Base-by-base conservation (phyloP, 2,329 filamentous ascomycete genomes). In the Fusarium abutilonis region DNA sequence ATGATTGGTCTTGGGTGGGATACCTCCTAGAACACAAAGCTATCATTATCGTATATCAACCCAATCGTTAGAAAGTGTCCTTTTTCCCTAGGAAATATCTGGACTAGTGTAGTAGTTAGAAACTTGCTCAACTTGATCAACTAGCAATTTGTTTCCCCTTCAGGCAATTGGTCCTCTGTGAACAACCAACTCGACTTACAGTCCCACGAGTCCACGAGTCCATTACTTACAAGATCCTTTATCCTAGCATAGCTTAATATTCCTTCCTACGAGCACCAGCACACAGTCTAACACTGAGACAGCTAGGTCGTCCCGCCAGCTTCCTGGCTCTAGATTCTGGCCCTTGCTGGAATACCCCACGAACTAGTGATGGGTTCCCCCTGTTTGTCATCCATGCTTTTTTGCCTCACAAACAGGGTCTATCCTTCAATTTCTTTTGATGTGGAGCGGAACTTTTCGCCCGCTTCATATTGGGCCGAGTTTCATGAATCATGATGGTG, bases 301-400 rank as follows among this genome's bases (percentile, higher is more conserved):
- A 11, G 28, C 26, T 9, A 17, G 15, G 14, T 34, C 51, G 38
- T 44, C 42, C 11, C 43, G 56, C 57, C 40, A 32, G 5, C 26
- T 23, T 43, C 23, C 23, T 26, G 23, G 23, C 47, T 11, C 39
- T 32, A 39, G 39, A 48, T n/a, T 38, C 4, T 28, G 36, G 39
- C n/a, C 11, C 15, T 13, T 34, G 41, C 35, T 14, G 19, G 38
- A 39, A 15, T 54, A 50, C 60, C 59, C 53, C 59, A 63, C 53
- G 42, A 55, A 44, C 56, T 34, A 21, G 41, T 19, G 29, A 31
- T 17, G 40, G 41, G 23, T 19, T 15, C n/a, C 13, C 31, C 31
- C 31, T 34, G 31, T 34, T 34, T 34, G 31, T 7, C 13, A 34
- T 34, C 31, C 31, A 34, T 34, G 31, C n/a, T 34, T 9, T 8